Conservation (phyloP, 108 stramenopile genomes). For the Cyclotella sp. region DNA sequence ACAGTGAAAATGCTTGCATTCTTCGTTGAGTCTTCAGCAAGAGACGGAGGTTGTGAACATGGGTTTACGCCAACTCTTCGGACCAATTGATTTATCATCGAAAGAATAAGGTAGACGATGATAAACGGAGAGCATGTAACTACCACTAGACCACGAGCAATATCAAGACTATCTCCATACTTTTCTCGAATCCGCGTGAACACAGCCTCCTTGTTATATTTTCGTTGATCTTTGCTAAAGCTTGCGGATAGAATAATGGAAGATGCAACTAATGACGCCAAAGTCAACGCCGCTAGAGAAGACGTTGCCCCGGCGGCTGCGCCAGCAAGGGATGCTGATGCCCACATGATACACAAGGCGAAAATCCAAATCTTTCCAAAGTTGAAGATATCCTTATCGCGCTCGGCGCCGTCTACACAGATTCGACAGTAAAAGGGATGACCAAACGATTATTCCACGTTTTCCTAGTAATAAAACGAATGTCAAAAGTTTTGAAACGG, state of each 20-base stretch:
- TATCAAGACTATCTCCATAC: conserved; percentile 51
- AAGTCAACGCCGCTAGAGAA: conserved; percentile 47
- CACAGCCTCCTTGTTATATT: conserved; percentile 25
- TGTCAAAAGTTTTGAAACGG: neutral
- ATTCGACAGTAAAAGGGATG: neutral
- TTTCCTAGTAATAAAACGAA: neutral
- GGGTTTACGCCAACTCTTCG: conserved; percentile 46
- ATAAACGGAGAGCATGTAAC: conserved; percentile 52
- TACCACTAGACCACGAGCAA: conserved; percentile 49
- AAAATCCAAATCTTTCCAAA: conserved; percentile 59
- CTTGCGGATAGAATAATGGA: conserved; percentile 47
- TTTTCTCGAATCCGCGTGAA: conserved; percentile 42
- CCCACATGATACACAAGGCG: conserved; percentile 56
- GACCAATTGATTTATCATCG: conserved; percentile 56
- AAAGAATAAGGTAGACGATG: conserved; percentile 45
- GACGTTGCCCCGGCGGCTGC: conserved; percentile 48
- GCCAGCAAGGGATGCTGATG: conserved; percentile 61
- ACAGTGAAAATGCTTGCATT: conserved; percentile 33
- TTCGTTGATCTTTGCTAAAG: conserved; percentile 37
- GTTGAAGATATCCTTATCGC: conserved; percentile 55
- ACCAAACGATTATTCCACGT: neutral
- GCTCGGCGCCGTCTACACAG: conserved; percentile 22
- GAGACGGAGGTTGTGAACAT: conserved; percentile 38
- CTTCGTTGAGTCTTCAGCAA: conserved; percentile 8
- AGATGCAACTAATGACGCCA: conserved; percentile 55